Conservation (phyloP, 495 filamentous ascomycete genomes). For the Hapsidospora chrysogenum region DNA sequence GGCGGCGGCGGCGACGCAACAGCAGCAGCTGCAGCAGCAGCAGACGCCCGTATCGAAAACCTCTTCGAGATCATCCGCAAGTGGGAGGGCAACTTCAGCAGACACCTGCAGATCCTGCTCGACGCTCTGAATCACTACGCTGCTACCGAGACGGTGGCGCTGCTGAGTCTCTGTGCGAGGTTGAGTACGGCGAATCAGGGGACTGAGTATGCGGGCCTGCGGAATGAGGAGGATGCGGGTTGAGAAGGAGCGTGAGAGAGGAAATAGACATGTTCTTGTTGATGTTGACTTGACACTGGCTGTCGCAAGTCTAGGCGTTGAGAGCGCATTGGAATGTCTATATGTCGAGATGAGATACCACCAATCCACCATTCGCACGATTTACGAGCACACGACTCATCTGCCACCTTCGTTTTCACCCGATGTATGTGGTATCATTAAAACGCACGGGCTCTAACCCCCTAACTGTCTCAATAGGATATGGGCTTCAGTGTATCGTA, state of each 20-base stretch:
- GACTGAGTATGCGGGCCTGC: constrained; percentile 33
- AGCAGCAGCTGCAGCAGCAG: constrained; percentile 18
- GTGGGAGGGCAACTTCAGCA: constrained; percentile 83
- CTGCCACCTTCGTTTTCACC: too few species aligned
- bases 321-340: constrained; percentile 1
- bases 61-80: constrained; percentile 69
- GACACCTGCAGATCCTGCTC: constrained; percentile 79
- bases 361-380: too few species aligned
- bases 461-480: too few species aligned
- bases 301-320: too few species aligned
- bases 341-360: neutral
- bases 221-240: constrained; percentile 23
- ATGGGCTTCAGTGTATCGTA: too few species aligned
- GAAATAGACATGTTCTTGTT: too few species aligned
- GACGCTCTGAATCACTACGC: constrained; percentile 94
- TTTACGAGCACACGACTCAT: too few species aligned
- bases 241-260: too few species aligned
- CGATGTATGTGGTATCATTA: too few species aligned
- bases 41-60: constrained; percentile 53
- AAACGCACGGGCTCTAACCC: too few species aligned
- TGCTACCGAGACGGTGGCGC: constrained; percentile 88
- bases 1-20: too few species aligned
- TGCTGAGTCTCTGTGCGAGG: constrained; percentile 69
- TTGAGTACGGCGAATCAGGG: constrained; percentile 61
- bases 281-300: too few species aligned